Evolutionary conservation across 148 eudicot species (phyloP).

Genomic region (Oxyria digyna): DNA sequence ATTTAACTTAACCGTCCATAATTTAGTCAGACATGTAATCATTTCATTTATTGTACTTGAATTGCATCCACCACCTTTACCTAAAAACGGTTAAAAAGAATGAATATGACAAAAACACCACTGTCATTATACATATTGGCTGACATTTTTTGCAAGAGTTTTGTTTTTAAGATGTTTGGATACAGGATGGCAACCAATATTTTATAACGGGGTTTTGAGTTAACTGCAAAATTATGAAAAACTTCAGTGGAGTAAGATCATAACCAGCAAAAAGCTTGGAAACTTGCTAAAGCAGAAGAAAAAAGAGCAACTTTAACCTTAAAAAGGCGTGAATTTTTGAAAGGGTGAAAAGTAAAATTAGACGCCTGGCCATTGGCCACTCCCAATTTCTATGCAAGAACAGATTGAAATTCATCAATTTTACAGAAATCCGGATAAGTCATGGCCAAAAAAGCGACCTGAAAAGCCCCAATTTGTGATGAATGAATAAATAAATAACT

Average conservation of each 20-base stretch:
- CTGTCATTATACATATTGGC: not conserved
- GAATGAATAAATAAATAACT: not conserved
- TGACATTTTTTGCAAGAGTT: not conserved
- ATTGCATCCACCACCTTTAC: conserved; percentile 3
- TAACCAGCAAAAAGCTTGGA: not conserved
- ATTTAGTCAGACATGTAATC: no score
- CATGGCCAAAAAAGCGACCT: not conserved
- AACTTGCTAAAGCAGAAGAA: not conserved
- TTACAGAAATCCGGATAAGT: not conserved
- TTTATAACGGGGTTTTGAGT: not conserved
- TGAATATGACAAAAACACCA: conserved; percentile 5
- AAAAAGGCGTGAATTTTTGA: not conserved
- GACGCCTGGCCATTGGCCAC: not conserved
- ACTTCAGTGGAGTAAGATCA: not conserved
- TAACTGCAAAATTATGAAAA: not conserved
- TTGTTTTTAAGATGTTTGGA: not conserved
- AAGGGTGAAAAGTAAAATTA: not conserved
- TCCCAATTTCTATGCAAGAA: not conserved
- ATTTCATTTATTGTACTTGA: not conserved
- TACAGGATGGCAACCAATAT: not conserved
- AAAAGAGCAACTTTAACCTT: conserved; percentile 1
- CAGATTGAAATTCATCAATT: not conserved
- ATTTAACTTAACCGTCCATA: no score
- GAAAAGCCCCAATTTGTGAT: conserved; percentile 6
- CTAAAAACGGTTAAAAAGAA: conserved; percentile 2